These are phyloP conservation scores for Euryodendron excelsum DNA, from an alignment of 148 eudicot genomes.

Conservation along the genomic window DNA sequence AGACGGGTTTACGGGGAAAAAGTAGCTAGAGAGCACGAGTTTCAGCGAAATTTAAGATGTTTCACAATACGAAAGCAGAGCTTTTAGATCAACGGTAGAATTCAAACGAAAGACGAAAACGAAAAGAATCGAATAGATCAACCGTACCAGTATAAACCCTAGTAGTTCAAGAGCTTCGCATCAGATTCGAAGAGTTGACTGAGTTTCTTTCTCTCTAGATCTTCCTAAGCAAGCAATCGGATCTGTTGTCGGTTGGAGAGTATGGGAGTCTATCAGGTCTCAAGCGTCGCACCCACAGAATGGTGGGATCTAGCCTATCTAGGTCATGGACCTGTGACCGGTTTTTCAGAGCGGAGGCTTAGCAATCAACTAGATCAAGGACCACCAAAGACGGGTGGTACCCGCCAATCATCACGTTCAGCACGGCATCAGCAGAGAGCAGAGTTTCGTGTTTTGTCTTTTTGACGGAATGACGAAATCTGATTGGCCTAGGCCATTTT, in stretches of 20 bases:
- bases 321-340: conserved; percentile 23
- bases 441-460: too few relatives aligned
- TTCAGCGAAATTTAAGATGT: background rate
- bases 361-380: background rate
- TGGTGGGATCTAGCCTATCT: conserved; percentile 19
- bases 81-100: background rate
- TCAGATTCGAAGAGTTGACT: background rate
- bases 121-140: background rate
- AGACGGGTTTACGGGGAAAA: too few relatives aligned
- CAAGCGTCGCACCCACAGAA: conserved; percentile 22
- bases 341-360: background rate
- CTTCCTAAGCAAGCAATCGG: background rate
- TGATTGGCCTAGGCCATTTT: too few relatives aligned
- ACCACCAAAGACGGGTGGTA: background rate
- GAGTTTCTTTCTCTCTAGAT: background rate
- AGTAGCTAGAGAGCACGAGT: background rate
- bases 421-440: too few relatives aligned
- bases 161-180: background rate
- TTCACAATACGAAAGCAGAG: background rate
- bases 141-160: conserved; percentile 14
- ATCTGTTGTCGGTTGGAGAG: background rate
- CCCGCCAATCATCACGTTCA: too few relatives aligned
- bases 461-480: too few relatives aligned
- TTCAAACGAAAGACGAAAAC: background rate
- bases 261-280: conserved; percentile 18